Percentiles rank a stretch among this genome's conserved stretches.
These are phyloP conservation scores for Apiospora koreana DNA, from an alignment of 2,329 filamentous ascomycete species.

Conservation along the genomic window DNA sequence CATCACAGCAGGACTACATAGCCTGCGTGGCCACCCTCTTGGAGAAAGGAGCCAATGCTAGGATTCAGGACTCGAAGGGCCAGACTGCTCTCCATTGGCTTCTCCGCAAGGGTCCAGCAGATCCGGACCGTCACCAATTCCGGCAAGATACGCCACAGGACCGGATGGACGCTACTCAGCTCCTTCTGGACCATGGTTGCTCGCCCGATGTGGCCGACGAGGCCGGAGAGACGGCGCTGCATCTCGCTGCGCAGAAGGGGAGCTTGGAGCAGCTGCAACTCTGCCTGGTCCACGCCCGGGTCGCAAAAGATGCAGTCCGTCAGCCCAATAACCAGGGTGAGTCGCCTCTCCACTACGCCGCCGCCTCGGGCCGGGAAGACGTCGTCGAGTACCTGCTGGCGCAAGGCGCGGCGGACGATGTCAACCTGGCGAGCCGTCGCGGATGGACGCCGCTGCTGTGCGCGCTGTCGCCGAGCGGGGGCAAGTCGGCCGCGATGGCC, in stretches of 20 bases:
- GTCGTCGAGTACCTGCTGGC: neutral
- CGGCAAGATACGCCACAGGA: neutral
- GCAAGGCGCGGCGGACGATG: neutral
- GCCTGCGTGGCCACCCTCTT: neutral
- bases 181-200: neutral
- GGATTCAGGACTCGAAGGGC: neutral
- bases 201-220: neutral
- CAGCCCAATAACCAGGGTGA: neutral
- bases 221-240: slow-evolving; percentile 5
- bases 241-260: neutral
- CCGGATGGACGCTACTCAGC: neutral
- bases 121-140: neutral
- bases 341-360: slow-evolving; percentile 6
- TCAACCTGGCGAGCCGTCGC: slow-evolving; percentile 11
- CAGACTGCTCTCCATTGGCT: neutral
- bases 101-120: slow-evolving; percentile 6
- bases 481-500: slow-evolving; percentile 9
- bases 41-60: neutral
- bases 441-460: slow-evolving; percentile 18
- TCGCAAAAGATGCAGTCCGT: neutral
- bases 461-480: slow-evolving; percentile 15
- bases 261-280: slow-evolving; percentile 3
- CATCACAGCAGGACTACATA: neutral
- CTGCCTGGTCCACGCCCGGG: neutral
- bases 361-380: neutral